Evolutionary conservation across 108 stramenopile species (phyloP).

Genomic region (Cyclostephanos tholiformis): DNA sequence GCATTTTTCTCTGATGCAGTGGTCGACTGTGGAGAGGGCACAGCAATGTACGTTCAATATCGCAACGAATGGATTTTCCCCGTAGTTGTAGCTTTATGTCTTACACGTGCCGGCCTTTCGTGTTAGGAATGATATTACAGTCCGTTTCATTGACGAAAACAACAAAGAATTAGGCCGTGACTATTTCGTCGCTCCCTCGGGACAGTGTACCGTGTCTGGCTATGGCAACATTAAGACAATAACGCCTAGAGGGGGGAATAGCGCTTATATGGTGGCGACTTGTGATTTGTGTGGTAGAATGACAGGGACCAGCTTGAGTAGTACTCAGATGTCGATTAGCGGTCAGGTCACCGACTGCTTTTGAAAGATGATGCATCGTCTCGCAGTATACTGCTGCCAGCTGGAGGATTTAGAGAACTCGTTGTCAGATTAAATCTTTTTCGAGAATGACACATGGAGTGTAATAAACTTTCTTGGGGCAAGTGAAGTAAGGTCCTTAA

Average conservation of each 20-base stretch:
- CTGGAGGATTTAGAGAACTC: not conserved
- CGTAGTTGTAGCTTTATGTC: not conserved
- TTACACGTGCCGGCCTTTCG: not conserved
- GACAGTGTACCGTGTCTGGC: slow-evolving; percentile 51
- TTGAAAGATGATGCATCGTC: slow-evolving; percentile 10
- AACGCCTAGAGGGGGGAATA: slow-evolving; percentile 47
- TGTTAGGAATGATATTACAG: slow-evolving; percentile 46
- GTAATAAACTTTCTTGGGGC: too few relatives aligned
- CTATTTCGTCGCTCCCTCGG: slow-evolving; percentile 42
- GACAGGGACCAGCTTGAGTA: slow-evolving; percentile 20
- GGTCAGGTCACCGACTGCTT: slow-evolving; percentile 56
- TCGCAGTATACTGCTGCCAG: not conserved
- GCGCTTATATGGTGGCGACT: slow-evolving; percentile 39
- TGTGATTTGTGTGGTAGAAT: slow-evolving; percentile 45
- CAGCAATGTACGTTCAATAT: slow-evolving; percentile 38
- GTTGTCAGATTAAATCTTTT: too few relatives aligned
- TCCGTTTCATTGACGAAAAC: slow-evolving; percentile 49
- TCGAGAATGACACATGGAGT: too few relatives aligned
- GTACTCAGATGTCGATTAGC: slow-evolving; percentile 28
- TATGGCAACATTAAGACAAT: slow-evolving; percentile 60
- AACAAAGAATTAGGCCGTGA: slow-evolving; percentile 50
- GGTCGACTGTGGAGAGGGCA: slow-evolving; percentile 49
- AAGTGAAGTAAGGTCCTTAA: too few relatives aligned
- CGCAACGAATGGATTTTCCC: not conserved
- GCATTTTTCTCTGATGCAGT: slow-evolving; percentile 12